Base-by-base conservation (phyloP, 2,329 filamentous ascomycete genomes). In the Celoporthe dispersa region DNA sequence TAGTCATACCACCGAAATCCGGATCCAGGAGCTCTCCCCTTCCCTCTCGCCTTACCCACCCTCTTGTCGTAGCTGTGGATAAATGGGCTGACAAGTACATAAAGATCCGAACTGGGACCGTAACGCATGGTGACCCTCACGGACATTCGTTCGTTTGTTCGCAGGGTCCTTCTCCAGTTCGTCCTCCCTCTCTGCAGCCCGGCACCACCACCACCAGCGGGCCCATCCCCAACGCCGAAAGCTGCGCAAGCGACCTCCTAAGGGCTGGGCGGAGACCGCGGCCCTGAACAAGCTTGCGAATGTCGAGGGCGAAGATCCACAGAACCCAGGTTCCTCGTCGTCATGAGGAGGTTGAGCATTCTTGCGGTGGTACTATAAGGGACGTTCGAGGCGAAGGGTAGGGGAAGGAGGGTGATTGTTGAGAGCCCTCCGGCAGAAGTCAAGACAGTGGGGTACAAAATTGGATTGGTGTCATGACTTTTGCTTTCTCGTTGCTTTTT, bases 41-140 rank as follows among this genome's bases (percentile, higher is more conserved):
- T 31, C 57, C 14, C 16, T 16, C 14, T 60, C 57, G n/a, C n/a
- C 16, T 19, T 72, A 59, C 28, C 37, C 7, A 14, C 25, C 28
- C n/a, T 12, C n/a, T 25, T 33, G 16, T 12, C 61, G 19, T 16
- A n/a, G 37, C 37, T 48, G 25, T 48, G 61, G 25, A 31, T 11
- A 28, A 22, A 14, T 16, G 22, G 64, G 39, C 63, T 67, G 28
- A 61, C 48, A 39, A 59, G 28, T 8, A 6, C 55, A 44, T 44
- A 41, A 64, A 93, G 91, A 94, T 81, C 92, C 92, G 28, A 94
- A 93, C 83, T 97, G 94, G 94, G 94, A 97, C 83, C 90, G 92
- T 72, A 94, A 94, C 82, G 92, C 92, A 59, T 96, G 93, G 93
- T 96, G 86, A 89, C 81, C 75, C 77, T 61, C 75, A 77, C 55